Evolutionary conservation across 2,329 filamentous ascomycete genomes (phyloP).

Genomic region (Diaporthe sp.): DNA sequence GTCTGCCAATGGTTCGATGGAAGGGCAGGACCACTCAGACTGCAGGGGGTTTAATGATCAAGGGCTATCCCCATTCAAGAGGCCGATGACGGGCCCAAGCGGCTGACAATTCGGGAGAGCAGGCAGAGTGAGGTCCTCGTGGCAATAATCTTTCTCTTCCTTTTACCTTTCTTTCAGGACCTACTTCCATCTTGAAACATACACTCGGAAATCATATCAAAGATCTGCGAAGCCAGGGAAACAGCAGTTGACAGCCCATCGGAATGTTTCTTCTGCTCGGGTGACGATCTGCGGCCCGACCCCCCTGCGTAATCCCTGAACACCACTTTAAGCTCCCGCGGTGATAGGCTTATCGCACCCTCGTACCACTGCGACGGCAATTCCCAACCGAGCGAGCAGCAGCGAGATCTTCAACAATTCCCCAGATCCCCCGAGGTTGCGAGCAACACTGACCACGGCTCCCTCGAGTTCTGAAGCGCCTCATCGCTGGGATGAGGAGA

Average conservation of each 20-base stretch:
- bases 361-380: slow-evolving; percentile 13
- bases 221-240: neutral
- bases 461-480: slow-evolving; percentile 42
- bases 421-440: neutral
- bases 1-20: neutral
- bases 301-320: slow-evolving; percentile 13
- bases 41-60: neutral
- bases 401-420: slow-evolving; percentile 24
- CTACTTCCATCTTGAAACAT: neutral
- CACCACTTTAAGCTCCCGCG: slow-evolving; percentile 21
- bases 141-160: neutral
- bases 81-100: slow-evolving; percentile 18
- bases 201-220: neutral
- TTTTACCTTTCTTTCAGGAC: neutral
- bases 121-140: neutral
- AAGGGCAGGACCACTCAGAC: neutral
- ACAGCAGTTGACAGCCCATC: neutral
- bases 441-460: neutral
- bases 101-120: slow-evolving; percentile 2
- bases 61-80: slow-evolving; percentile 19
- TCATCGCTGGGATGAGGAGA: slow-evolving; percentile 61
- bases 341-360: slow-evolving; percentile 37
- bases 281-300: slow-evolving; percentile 29
- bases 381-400: slow-evolving; percentile 23
- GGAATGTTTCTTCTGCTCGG: slow-evolving; percentile 14